Evolutionary conservation across 23 red algal genomes (phyloP).

Genomic region (Chondrus crispus): DNA sequence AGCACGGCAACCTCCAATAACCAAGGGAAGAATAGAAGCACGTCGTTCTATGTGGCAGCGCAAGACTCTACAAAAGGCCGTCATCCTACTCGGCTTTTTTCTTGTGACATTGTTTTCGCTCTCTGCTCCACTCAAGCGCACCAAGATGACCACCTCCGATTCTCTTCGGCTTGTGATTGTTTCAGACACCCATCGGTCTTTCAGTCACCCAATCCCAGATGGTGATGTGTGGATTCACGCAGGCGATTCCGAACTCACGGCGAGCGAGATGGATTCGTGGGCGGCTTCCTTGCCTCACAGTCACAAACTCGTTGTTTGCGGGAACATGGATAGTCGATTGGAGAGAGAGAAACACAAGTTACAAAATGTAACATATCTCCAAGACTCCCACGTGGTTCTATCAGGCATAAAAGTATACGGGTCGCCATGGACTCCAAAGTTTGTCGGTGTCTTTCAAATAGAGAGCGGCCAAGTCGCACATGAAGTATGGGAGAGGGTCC

Average conservation of each 20-base stretch:
- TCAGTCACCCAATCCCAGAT: slow-evolving; percentile 4
- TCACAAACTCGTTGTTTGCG: slow-evolving; percentile 26
- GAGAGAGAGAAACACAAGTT: neutral
- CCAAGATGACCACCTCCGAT: too few relatives aligned
- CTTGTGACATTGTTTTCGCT: too few relatives aligned
- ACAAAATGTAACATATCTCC: slow-evolving; percentile 15
- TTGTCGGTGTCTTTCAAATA: slow-evolving; percentile 56
- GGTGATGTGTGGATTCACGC: slow-evolving; percentile 45
- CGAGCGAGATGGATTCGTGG: slow-evolving; percentile 32
- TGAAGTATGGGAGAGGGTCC: slow-evolving; percentile 26
- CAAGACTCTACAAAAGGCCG: too few relatives aligned
- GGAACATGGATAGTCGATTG: slow-evolving; percentile 41
- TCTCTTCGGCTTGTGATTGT: slow-evolving; percentile 42
- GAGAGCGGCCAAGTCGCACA: neutral
- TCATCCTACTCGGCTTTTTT: too few relatives aligned
- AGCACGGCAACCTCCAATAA: too few relatives aligned
- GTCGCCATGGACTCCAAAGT: slow-evolving; percentile 60
- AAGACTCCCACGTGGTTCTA: neutral
- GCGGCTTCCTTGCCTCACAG: slow-evolving; percentile 9
- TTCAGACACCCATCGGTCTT: slow-evolving; percentile 44
- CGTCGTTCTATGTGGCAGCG: too few relatives aligned
- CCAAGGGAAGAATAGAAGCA: too few relatives aligned
- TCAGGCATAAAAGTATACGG: slow-evolving; percentile 53
- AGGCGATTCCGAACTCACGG: slow-evolving; percentile 44
- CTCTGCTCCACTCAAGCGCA: too few relatives aligned